A percentile compares a stretch with the other conserved stretches of the same genome.
phyloP scores from a whole-genome alignment of 441 rosid species.

The Omphalea diandra region DNA sequence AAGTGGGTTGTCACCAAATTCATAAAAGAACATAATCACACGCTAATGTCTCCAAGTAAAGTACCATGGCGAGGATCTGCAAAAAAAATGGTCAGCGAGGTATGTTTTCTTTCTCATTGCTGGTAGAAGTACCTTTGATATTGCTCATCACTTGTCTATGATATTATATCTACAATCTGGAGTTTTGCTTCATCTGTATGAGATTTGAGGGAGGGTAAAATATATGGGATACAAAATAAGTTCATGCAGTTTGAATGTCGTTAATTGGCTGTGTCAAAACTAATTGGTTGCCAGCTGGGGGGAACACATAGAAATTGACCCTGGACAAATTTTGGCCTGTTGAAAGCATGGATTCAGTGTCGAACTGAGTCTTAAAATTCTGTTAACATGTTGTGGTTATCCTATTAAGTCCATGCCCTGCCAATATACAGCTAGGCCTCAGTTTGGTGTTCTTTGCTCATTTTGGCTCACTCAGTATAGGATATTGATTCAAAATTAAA shows the following conservation, averaged over 20 bases:
- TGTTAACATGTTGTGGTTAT: neutral
- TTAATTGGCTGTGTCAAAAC: neutral
- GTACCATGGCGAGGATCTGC: slow-evolving; percentile 35
- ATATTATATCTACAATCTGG: neutral
- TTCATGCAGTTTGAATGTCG: neutral
- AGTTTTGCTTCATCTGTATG: neutral
- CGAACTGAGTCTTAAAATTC: neutral
- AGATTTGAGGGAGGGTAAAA: neutral
- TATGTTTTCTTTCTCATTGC: slow-evolving; percentile 10
- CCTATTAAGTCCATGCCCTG: neutral
- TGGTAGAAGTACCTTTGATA: neutral
- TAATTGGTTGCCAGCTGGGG: neutral
- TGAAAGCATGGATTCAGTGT: neutral
- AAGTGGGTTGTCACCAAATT: slow-evolving; percentile 45
- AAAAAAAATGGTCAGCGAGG: slow-evolving; percentile 38
- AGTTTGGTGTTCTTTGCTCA: neutral
- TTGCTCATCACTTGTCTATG: neutral
- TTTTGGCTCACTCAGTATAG: neutral
- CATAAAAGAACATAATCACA: slow-evolving; percentile 38
- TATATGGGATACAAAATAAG: too few relatives aligned
- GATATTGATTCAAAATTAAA: neutral
- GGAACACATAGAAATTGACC: neutral
- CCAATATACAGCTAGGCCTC: neutral
- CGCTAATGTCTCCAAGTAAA: slow-evolving; percentile 33
- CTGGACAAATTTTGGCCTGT: neutral